These are phyloP conservation scores for Sporothrix phasma DNA, from an alignment of 2,329 filamentous ascomycete genomes.

Conservation along the genomic window DNA sequence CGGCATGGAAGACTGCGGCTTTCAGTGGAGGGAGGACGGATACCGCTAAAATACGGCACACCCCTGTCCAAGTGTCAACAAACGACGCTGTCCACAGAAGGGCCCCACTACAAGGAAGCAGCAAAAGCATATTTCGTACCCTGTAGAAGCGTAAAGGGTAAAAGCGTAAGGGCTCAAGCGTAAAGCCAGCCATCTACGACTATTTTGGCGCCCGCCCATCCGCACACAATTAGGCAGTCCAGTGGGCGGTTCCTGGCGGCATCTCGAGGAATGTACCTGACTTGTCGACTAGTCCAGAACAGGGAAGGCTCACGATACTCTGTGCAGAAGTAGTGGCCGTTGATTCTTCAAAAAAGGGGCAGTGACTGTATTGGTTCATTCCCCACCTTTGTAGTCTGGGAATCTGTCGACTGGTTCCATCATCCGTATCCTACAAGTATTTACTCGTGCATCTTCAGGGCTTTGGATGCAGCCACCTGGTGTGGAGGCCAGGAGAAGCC, in stretches of 20 bases:
- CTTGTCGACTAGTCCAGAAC: background rate
- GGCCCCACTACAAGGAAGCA: background rate
- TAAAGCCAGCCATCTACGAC: background rate
- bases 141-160: background rate
- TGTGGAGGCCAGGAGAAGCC: no score
- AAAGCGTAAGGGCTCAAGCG: background rate
- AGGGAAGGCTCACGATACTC: background rate
- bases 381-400: no score
- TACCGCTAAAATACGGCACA: background rate
- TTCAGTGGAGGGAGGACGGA: background rate
- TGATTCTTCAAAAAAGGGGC: slow-evolving; percentile 7
- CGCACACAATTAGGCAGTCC: no score
- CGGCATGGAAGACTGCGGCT: background rate
- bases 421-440: no score
- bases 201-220: background rate
- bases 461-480: no score
- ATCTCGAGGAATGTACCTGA: background rate
- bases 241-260: background rate
- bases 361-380: no score
- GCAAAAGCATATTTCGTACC: background rate
- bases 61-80: background rate
- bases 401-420: no score
- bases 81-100: background rate
- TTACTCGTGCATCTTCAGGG: no score
- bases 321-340: slow-evolving; percentile 3